Conservation (phyloP, 1,284 basidiomycete genomes). For the Moniliella sp. region DNA sequence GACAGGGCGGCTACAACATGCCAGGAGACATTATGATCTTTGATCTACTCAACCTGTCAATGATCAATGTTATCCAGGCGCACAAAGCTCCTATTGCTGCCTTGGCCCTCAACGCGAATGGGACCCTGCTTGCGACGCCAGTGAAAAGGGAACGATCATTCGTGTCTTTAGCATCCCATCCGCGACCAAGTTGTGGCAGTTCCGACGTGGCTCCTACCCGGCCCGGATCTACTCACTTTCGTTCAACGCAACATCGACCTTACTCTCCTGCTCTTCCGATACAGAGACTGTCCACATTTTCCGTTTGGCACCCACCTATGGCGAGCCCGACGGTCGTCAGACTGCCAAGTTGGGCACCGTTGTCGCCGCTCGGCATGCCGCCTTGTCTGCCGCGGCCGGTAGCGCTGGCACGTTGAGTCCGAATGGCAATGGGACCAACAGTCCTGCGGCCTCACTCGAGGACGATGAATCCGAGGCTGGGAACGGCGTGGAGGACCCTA, state of each 20-base stretch:
- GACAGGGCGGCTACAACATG: no score
- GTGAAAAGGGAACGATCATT: slow-evolving; percentile 93
- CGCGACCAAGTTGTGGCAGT: slow-evolving; percentile 82
- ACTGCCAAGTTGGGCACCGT: not conserved
- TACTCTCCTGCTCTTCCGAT: slow-evolving; percentile 72
- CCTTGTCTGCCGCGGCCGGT: not conserved
- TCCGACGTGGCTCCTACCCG: slow-evolving; percentile 66
- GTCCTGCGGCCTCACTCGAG: not conserved
- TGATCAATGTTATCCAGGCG: slow-evolving; percentile 83
- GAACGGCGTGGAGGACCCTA: slow-evolving; percentile 27
- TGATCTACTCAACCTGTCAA: slow-evolving; percentile 68
- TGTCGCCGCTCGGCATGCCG: not conserved
- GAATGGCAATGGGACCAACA: not conserved
- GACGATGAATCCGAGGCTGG: slow-evolving; percentile 1
- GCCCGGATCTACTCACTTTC: slow-evolving; percentile 73
- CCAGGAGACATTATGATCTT: slow-evolving; percentile 40
- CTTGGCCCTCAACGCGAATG: slow-evolving; percentile 63
- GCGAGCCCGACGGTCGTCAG: not conserved
- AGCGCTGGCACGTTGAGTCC: not conserved
- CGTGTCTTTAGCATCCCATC: slow-evolving; percentile 76
- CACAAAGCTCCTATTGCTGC: slow-evolving; percentile 82
- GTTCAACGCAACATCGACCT: slow-evolving; percentile 62
- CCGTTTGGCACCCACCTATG: slow-evolving; percentile 45
- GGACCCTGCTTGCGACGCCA: slow-evolving; percentile 76
- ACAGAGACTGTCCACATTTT: slow-evolving; percentile 95